Evolutionary conservation across 2,329 filamentous ascomycete genomes (phyloP).

Genomic region (Hymenoscyphus infarciens): DNA sequence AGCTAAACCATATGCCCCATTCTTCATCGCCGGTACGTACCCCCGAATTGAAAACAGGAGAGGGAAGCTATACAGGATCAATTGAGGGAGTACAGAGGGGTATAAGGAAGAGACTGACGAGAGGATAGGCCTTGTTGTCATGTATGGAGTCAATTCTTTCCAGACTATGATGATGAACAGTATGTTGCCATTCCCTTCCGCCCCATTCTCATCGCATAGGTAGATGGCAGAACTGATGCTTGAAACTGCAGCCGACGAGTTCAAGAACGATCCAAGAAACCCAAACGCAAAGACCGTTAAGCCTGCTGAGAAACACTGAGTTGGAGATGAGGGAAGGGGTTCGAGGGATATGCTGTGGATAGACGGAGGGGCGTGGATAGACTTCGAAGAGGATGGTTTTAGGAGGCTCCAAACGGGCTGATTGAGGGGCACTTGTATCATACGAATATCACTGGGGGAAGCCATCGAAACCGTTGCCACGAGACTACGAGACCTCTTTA

Average conservation of each 20-base stretch:
- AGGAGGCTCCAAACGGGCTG: not conserved
- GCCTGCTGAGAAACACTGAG: constrained; percentile 34
- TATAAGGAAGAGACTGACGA: constrained; percentile 17
- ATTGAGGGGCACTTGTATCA: constrained; percentile 12
- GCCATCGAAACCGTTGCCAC: constrained; percentile 5
- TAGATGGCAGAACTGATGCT: constrained; percentile 18
- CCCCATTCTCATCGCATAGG: not conserved
- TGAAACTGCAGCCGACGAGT: constrained; percentile 70
- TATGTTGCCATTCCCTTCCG: constrained; percentile 48
- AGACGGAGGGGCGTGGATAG: not conserved
- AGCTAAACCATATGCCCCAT: constrained; percentile 91
- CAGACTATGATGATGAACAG: constrained; percentile 74
- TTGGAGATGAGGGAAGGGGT: not conserved
- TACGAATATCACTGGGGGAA: constrained; percentile 8
- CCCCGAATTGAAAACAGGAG: not conserved
- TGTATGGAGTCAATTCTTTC: constrained; percentile 86
- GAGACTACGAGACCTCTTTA: constrained; percentile 1
- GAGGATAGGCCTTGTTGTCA: constrained; percentile 69
- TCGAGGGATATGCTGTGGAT: not conserved
- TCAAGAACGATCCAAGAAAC: constrained; percentile 96
- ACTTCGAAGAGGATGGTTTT: not conserved
- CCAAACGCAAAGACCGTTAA: constrained; percentile 45
- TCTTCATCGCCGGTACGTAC: constrained; percentile 87
- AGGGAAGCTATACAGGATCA: not conserved
- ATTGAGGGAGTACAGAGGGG: not conserved